Conservation (phyloP, 2,329 filamentous ascomycete genomes). For the Coniella lustricola region DNA sequence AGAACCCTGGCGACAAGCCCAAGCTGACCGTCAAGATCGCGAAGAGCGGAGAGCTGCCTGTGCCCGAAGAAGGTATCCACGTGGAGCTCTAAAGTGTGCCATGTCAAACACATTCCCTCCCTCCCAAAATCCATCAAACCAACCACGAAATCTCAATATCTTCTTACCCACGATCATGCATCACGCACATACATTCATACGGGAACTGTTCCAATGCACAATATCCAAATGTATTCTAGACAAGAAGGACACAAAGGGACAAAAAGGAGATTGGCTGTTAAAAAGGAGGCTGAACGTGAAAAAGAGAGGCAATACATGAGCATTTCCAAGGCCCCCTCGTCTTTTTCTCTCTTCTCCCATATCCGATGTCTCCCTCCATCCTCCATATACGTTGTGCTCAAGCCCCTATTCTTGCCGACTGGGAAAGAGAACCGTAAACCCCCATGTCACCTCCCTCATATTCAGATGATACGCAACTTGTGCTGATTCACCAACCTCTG, state of each 20-base stretch:
- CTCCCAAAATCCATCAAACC: no score
- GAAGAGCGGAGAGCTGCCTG: slow-evolving; percentile 77
- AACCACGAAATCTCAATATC: no score
- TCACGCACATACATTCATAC: no score
- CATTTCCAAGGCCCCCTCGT: slow-evolving; percentile 2
- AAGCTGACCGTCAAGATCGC: slow-evolving; percentile 63
- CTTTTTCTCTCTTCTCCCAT: not conserved
- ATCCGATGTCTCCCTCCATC: no score
- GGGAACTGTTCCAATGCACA: not conserved
- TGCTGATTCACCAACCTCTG: slow-evolving; percentile 27
- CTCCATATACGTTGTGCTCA: no score
- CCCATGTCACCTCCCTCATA: no score
- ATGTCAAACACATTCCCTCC: not conserved
- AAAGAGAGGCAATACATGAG: slow-evolving; percentile 1
- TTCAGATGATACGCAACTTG: no score
- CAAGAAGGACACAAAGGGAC: not conserved
- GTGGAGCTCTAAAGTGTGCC: slow-evolving; percentile 61
- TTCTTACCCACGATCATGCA: slow-evolving; percentile 30
- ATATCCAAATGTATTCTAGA: no score
- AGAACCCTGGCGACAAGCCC: slow-evolving; percentile 62
- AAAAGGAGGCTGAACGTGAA: no score
- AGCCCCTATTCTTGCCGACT: no score
- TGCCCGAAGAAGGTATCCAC: slow-evolving; percentile 88
- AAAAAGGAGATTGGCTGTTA: not conserved
- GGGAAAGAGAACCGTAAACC: no score